Conservation (phyloP, 1,139 yeast genomes). For the Lodderomyces metapsilosis region DNA sequence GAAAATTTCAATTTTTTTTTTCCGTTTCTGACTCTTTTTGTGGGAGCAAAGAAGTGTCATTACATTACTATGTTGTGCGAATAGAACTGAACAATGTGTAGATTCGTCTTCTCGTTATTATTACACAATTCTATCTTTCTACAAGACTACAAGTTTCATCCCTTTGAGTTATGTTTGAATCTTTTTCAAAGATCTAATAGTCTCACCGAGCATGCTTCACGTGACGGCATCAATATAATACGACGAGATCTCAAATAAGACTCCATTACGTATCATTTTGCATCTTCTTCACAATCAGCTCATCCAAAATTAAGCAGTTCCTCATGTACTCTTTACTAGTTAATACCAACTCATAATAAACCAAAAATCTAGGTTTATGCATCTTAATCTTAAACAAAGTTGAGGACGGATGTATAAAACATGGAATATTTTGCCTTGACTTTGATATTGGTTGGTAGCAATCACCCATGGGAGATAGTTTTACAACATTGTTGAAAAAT, state of each 20-base stretch:
- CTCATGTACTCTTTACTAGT: slow-evolving; percentile 91
- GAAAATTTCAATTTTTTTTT: not conserved
- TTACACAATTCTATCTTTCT: too few species aligned
- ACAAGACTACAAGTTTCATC: too few species aligned
- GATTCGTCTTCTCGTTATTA: too few species aligned
- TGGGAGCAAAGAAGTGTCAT: too few species aligned
- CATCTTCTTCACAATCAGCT: slow-evolving; percentile 16
- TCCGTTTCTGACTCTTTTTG: not conserved
- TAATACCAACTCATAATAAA: slow-evolving; percentile 82
- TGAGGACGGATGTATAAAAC: slow-evolving; percentile 83
- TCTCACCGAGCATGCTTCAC: too few species aligned
- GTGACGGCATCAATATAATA: too few species aligned
- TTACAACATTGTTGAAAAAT: slow-evolving; percentile 77
- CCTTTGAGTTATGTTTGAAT: too few species aligned
- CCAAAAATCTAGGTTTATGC: slow-evolving; percentile 64
- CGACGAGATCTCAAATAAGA: too few species aligned
- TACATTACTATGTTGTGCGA: too few species aligned
- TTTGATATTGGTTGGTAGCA: slow-evolving; percentile 57
- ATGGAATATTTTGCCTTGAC: slow-evolving; percentile 29
- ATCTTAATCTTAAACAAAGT: slow-evolving; percentile 49
- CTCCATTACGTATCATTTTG: not conserved
- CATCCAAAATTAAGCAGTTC: slow-evolving; percentile 72
- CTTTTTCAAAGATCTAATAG: too few species aligned
- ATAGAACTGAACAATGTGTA: too few species aligned
- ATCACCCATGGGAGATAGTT: slow-evolving; percentile 70